A percentile compares a stretch with the other conserved stretches of the same genome.
Evolutionary conservation across 164 flowering plant species (phyloP).

Genomic region (Annona cherimola): DNA sequence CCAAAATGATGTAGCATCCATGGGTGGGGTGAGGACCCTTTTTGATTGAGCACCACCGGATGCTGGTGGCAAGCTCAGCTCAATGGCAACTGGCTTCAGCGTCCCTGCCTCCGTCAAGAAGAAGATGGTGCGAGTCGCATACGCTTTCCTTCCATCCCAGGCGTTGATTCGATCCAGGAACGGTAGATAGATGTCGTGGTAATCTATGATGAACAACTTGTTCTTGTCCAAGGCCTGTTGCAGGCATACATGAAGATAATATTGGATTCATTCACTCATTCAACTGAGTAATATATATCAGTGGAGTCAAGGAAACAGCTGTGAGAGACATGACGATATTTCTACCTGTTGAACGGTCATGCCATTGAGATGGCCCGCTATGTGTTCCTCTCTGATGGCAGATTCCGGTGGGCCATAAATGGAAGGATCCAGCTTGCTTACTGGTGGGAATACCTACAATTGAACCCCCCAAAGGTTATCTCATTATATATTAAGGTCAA

Average conservation of each 20-base stretch:
- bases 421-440: constrained; percentile 79
- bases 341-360: constrained; percentile 78
- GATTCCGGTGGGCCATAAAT: constrained; percentile 73
- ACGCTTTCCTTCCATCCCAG: constrained; percentile 72
- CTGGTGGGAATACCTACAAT: constrained; percentile 54
- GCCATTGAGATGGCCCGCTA: constrained; percentile 59
- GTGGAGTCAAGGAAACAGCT: background rate
- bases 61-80: constrained; percentile 63
- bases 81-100: constrained; percentile 87
- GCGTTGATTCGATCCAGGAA: constrained; percentile 74
- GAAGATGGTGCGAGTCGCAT: constrained; percentile 81
- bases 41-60: constrained; percentile 36
- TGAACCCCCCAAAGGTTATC: background rate
- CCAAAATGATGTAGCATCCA: constrained; percentile 69
- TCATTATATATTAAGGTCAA: too few relatives aligned
- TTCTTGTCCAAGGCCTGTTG: constrained; percentile 72
- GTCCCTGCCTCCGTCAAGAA: constrained; percentile 60
- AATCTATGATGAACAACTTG: constrained; percentile 66
- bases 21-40: constrained; percentile 69
- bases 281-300: background rate
- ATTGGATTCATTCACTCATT: background rate
- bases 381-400: constrained; percentile 78
- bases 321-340: background rate
- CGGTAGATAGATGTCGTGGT: constrained; percentile 78
- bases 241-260: background rate